These are phyloP conservation scores for Backusella luteola DNA, from an alignment of 192 early-diverging fungal species.

Conservation along the genomic window DNA sequence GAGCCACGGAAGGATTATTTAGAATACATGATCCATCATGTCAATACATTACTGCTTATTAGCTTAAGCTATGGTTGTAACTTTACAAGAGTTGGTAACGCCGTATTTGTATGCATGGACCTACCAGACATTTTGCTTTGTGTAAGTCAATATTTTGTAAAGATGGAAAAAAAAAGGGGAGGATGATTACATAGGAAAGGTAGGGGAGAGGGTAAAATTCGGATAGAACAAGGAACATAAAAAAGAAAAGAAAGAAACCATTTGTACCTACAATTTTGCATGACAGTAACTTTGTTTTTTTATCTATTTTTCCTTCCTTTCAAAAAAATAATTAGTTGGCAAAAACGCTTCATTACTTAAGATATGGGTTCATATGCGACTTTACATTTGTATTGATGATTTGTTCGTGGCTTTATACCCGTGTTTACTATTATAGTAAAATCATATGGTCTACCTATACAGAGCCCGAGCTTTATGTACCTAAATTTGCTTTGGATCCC, in stretches of 20 bases:
- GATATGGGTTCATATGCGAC: conserved; percentile 51
- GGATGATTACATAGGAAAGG: background rate
- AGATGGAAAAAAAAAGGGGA: background rate
- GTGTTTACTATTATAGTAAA: conserved; percentile 68
- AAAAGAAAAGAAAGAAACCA: background rate
- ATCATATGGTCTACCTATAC: conserved; percentile 55
- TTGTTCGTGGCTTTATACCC: conserved; percentile 69
- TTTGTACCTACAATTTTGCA: background rate
- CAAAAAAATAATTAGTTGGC: conserved; percentile 44
- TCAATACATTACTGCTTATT: conserved; percentile 56
- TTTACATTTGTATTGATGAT: conserved; percentile 66
- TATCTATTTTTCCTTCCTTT: background rate
- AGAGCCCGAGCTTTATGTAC: conserved; percentile 53
- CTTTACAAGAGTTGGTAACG: conserved; percentile 59
- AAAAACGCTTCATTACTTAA: conserved; percentile 74
- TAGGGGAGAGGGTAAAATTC: background rate
- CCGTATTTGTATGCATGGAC: conserved; percentile 65
- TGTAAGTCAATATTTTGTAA: conserved; percentile 33
- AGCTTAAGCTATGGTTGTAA: conserved; percentile 53
- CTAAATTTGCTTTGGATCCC: conserved; percentile 40
- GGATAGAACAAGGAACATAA: background rate
- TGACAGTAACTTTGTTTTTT: background rate
- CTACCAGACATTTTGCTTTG: conserved; percentile 58
- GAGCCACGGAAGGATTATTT: conserved; percentile 56
- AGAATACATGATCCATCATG: conserved; percentile 55